Percentiles rank a stretch among this genome's conserved stretches.
These are phyloP conservation scores for Teratosphaeriaceae sp. DNA, from an alignment of 2,329 filamentous ascomycete genomes.

Conservation along the genomic window DNA sequence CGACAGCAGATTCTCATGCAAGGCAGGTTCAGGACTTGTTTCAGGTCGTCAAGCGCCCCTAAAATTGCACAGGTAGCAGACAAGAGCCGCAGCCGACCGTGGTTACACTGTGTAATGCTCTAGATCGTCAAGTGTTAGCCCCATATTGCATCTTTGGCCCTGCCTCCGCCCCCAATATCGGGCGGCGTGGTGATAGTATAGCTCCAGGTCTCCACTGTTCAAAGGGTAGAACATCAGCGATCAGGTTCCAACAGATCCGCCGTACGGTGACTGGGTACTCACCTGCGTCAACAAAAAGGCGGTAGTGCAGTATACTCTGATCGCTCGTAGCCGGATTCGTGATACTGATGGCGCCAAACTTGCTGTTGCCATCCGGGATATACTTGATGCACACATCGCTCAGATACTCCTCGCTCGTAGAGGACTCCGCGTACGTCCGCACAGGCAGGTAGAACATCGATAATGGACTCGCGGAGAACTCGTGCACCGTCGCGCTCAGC, in stretches of 20 bases:
- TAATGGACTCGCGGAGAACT: slow-evolving; percentile 86
- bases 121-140: too few species aligned
- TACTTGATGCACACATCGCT: slow-evolving; percentile 82
- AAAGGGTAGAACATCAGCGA: too few species aligned
- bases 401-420: slow-evolving; percentile 51
- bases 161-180: slow-evolving; percentile 31
- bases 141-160: slow-evolving; percentile 42
- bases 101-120: too few species aligned
- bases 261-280: too few species aligned
- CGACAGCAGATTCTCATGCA: too few species aligned
- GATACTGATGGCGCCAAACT: slow-evolving; percentile 80
- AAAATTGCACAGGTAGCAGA: too few species aligned
- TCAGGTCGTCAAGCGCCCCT: too few species aligned
- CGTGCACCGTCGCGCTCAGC: slow-evolving; percentile 62
- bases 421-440: slow-evolving; percentile 66
- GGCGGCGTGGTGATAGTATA: slow-evolving; percentile 41
- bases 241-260: too few species aligned
- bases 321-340: slow-evolving; percentile 56
- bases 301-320: slow-evolving; percentile 71
- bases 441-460: slow-evolving; percentile 91
- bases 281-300: slow-evolving; percentile 75
- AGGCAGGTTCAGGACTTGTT: too few species aligned
- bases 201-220: slow-evolving; percentile 73
- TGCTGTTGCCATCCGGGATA: slow-evolving; percentile 77
- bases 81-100: too few species aligned